Conservation (phyloP, 1,284 basidiomycete species). For the Tetrapyrgos nigripes region DNA sequence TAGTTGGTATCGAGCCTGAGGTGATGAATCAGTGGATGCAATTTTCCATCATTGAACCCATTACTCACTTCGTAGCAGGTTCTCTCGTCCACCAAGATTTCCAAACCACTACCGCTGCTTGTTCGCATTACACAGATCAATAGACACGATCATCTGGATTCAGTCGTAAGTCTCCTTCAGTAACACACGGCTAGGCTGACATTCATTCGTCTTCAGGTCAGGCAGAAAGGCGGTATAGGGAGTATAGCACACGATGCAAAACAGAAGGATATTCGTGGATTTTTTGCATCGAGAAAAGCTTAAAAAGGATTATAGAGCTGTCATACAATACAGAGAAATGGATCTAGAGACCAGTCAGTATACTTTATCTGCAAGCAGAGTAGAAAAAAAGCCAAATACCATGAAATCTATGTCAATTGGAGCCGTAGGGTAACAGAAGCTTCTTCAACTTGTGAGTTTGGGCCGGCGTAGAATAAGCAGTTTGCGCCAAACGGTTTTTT, state of each 20-base stretch:
- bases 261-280: slow-evolving; percentile 78
- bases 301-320: slow-evolving; percentile 3
- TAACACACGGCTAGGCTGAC: not conserved
- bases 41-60: not conserved
- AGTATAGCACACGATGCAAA: slow-evolving; percentile 74
- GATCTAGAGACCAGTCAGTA: not conserved
- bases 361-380: too few species aligned
- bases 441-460: slow-evolving; percentile 73
- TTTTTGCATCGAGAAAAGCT: slow-evolving; percentile 50
- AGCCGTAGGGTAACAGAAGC: slow-evolving; percentile 72
- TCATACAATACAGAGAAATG: not conserved
- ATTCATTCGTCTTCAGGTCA: slow-evolving; percentile 49
- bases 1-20: slow-evolving; percentile 55
- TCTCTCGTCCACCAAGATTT: not conserved
- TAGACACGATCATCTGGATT: slow-evolving; percentile 58
- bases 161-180: slow-evolving; percentile 54
- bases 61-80: not conserved
- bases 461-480: slow-evolving; percentile 65
- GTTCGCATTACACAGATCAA: slow-evolving; percentile 61
- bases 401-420: slow-evolving; percentile 34
- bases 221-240: slow-evolving; percentile 82
- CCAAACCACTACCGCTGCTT: slow-evolving; percentile 28
- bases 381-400: not conserved
- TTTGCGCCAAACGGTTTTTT: slow-evolving; percentile 70
- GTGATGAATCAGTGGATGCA: not conserved